Evolutionary conservation across 345 rosid genomes (phyloP), one percentile per base, ranked within the genome.

Genomic region (Pistacia atlantica): DNA sequence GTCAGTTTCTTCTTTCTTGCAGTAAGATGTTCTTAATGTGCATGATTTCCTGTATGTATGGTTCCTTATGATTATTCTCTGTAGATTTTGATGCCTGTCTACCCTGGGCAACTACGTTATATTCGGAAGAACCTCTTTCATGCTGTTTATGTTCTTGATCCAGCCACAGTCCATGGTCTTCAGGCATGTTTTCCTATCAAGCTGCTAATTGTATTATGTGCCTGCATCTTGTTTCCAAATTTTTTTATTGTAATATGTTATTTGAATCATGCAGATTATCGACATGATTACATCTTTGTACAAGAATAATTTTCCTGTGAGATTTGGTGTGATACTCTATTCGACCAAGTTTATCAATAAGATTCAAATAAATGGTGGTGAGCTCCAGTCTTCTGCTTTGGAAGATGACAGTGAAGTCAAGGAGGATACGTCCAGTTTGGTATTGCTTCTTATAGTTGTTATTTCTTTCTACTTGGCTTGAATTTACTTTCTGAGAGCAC

Each of bases 21-120:
- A 38, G 16, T 77, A 74, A 56, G 60, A 55, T 87, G 74, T 10
- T 65, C 54, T n/a, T 18, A 11, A 35, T 48, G 45, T 73, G 6
- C 59, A 33, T 17, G 60, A 63, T 76, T 71, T 68, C 73, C 51
- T 52, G 38, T 54, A 67, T 20, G 72, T 78, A 66, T 66, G 51
- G 65, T 75, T 67, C 68, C 77, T 80, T 22, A 79, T 63, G 16
- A n/a, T 48, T 81, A 56, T 77, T 75, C 69, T 82, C 17, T 88
- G 84, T 73, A 96, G 98, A 89, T 96, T 84, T 91, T 93, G 86
- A 92, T 92, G 98, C 99, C 99, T 59, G 97, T 91, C 70, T 96
- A 89, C 89, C 97, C 97, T 71, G 98, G 98, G 67, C 98, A 96
- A 86, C 83, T 89, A 67, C 99, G 93, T 71, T 94, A 96, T 76